A percentile compares a stretch with the other conserved stretches of the same genome.
These are phyloP conservation scores for Picea abies DNA, from an alignment of 83 land plant genomes.

Conservation along the genomic window DNA sequence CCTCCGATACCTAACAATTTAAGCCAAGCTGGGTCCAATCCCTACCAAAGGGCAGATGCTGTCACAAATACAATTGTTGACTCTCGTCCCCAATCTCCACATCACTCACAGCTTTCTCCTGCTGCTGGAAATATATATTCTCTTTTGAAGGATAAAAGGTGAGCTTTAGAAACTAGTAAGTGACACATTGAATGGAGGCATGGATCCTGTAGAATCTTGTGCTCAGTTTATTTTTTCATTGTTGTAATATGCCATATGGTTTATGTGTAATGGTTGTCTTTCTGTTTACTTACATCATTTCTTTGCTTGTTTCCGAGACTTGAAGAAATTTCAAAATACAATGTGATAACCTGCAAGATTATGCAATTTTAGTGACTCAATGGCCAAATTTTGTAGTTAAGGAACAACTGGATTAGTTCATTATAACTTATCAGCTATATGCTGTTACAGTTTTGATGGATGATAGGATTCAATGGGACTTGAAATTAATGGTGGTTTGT, in stretches of 20 bases:
- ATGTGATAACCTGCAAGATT: no score
- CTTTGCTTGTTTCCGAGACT: no score
- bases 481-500: not conserved
- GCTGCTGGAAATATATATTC: slow-evolving; percentile 54
- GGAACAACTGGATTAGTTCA: not conserved
- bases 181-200: not conserved
- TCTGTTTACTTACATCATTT: not conserved
- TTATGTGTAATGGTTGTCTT: not conserved
- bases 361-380: not conserved
- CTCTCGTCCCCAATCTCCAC: slow-evolving; percentile 34
- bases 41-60: not conserved
- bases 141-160: slow-evolving; percentile 68
- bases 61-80: not conserved
- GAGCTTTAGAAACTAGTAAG: not conserved
- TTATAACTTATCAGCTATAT: not conserved
- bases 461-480: not conserved
- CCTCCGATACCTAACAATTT: slow-evolving; percentile 38
- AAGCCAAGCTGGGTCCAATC: slow-evolving; percentile 19
- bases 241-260: not conserved
- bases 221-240: not conserved
- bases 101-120: slow-evolving; percentile 46
- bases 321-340: no score
- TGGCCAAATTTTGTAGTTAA: not conserved
- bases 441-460: not conserved
- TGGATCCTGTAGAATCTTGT: not conserved